These are phyloP conservation scores for Pseudogymnoascus sp. DNA, from an alignment of 2,329 filamentous ascomycete species.

Conservation along the genomic window DNA sequence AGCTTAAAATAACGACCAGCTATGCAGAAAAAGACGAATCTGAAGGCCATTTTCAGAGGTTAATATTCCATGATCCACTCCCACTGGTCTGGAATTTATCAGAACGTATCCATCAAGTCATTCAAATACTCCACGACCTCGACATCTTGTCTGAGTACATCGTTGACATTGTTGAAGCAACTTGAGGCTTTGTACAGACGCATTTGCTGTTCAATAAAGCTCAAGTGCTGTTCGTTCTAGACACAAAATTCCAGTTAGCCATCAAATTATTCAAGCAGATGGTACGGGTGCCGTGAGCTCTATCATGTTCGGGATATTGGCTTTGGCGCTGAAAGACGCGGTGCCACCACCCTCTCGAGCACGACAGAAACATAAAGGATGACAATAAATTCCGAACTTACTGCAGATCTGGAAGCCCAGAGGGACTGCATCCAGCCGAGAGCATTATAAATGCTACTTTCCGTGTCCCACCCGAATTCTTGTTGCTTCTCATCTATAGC, in stretches of 20 bases:
- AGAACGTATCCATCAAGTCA: conserved; percentile 28
- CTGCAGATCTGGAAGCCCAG: conserved; percentile 28
- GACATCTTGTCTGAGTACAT: conserved; percentile 28
- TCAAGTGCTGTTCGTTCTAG: conserved; percentile 27
- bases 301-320: background rate
- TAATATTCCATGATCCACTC: background rate
- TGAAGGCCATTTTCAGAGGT: background rate
- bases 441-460: conserved; percentile 21
- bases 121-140: conserved; percentile 32
- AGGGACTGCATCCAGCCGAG: conserved; percentile 26
- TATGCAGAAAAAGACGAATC: background rate
- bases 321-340: background rate
- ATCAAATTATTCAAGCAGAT: background rate
- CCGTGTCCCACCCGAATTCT: conserved; percentile 17
- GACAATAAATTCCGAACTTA: conserved; percentile 17
- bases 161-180: conserved; percentile 27
- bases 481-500: conserved; percentile 25
- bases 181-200: conserved; percentile 19
- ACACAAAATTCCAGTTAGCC: background rate
- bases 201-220: conserved; percentile 31
- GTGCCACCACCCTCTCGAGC: background rate
- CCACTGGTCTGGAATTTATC: background rate
- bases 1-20: background rate
- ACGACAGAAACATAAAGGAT: background rate
- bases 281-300: background rate